These are phyloP conservation scores for Tylopilus rubrobrunneus DNA, from an alignment of 768 basidiomycete genomes.

Conservation along the genomic window DNA sequence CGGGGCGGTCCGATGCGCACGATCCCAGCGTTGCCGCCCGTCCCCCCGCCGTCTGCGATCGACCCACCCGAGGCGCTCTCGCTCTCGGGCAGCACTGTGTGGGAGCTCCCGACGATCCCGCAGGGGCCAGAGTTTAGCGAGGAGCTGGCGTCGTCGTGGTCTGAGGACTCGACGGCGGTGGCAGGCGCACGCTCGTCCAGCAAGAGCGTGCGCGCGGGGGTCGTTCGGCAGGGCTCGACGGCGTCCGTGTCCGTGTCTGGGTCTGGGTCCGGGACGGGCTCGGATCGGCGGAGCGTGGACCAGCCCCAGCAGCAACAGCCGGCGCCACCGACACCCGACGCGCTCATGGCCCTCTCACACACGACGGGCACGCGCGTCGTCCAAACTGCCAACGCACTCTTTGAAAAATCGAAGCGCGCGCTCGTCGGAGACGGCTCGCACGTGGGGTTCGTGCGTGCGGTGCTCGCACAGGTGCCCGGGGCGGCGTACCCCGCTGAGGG, in stretches of 20 bases:
- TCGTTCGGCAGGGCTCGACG: neutral
- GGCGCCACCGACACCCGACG: slow-evolving; percentile 49
- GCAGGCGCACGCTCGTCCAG: too few relatives aligned
- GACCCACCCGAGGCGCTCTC: slow-evolving; percentile 33
- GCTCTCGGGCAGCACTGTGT: slow-evolving; percentile 41
- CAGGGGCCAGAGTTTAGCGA: slow-evolving; percentile 51
- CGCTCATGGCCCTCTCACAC: slow-evolving; percentile 66
- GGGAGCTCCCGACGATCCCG: slow-evolving; percentile 65
- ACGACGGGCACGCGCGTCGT: slow-evolving; percentile 73
- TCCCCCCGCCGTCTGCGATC: slow-evolving; percentile 37
- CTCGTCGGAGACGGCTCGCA: slow-evolving; percentile 85
- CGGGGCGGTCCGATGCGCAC: slow-evolving; percentile 16
- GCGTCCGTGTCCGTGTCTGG: slow-evolving; percentile 6
- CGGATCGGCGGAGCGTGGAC: slow-evolving; percentile 23
- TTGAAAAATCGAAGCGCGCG: slow-evolving; percentile 71
- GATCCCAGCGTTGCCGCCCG: slow-evolving; percentile 27
- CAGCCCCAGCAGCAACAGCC: neutral
- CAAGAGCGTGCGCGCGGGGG: neutral
- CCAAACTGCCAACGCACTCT: slow-evolving; percentile 62
- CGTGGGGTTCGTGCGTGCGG: slow-evolving; percentile 69
- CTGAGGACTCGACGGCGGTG: slow-evolving; percentile 49
- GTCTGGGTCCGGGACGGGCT: neutral
- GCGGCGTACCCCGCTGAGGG: slow-evolving; percentile 38
- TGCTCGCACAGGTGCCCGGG: slow-evolving; percentile 62
- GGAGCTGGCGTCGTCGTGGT: slow-evolving; percentile 55